A percentile compares a stretch with the other conserved stretches of the same genome.
These are phyloP conservation scores for Borovskyia barvae DNA, from an alignment of 208 protist species.

Conservation along the genomic window DNA sequence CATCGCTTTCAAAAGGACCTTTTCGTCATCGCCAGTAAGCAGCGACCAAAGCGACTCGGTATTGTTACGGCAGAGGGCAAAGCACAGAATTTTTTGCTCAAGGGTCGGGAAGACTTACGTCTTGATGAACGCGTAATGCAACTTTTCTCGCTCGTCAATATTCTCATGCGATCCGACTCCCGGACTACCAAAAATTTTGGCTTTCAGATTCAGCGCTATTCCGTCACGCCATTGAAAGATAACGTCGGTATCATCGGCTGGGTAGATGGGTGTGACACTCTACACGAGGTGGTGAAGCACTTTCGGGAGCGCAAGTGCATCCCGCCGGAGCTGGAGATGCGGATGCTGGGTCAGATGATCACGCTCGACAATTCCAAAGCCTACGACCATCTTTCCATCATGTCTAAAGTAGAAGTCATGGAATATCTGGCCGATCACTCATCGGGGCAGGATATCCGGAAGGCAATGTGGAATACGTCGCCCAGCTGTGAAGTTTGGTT, in stretches of 20 bases:
- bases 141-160: constrained; percentile 99
- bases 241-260: constrained; percentile 99
- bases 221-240: constrained; percentile 97
- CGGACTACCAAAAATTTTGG: constrained; percentile 83
- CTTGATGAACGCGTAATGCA: constrained; percentile 99
- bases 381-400: constrained; percentile 82
- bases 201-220: constrained; percentile 92
- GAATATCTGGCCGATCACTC: constrained; percentile 95
- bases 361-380: constrained; percentile 75
- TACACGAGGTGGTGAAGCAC: constrained; percentile 84
- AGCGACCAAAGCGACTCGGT: constrained; percentile 97
- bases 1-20: constrained; percentile 89
- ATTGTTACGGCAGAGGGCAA: constrained; percentile 94
- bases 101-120: constrained; percentile 97
- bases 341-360: constrained; percentile 85
- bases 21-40: constrained; percentile 98
- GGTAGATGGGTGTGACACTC: constrained; percentile 97
- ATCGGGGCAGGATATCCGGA: constrained; percentile 95
- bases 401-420: constrained; percentile 93
- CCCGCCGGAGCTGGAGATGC: constrained; percentile 75
- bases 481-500: constrained; percentile 98
- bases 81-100: constrained; percentile 98
- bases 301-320: constrained; percentile 61
- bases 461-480: constrained; percentile 96
- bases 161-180: constrained; percentile 93